phyloP scores from a whole-genome alignment of 1,284 basidiomycete species.

The Sutorius eximius region DNA sequence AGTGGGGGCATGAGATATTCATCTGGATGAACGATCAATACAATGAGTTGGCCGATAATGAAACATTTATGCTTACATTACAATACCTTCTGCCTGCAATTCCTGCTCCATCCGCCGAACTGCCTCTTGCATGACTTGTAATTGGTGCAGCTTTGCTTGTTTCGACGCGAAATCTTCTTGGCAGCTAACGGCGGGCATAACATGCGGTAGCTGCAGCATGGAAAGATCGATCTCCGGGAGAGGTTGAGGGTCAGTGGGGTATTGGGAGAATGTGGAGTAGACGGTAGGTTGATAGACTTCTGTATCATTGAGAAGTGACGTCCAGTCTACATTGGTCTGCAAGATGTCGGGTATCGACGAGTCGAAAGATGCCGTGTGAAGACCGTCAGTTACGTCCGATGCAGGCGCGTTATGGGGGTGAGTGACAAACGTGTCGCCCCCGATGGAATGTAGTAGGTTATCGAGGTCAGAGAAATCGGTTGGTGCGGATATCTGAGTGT shows the following conservation, averaged over 20 bases:
- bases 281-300: conserved; percentile 1
- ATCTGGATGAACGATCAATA: conserved; percentile 7
- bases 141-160: conserved; percentile 19
- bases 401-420: neutral
- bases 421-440: neutral
- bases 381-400: neutral
- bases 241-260: neutral
- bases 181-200: neutral
- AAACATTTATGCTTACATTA: conserved; percentile 5
- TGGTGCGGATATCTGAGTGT: neutral
- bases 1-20: neutral
- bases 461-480: conserved; percentile 12
- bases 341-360: neutral
- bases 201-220: conserved; percentile 24
- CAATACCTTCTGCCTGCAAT: conserved; percentile 26
- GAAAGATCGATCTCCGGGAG: conserved; percentile 29
- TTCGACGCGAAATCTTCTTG: conserved; percentile 6
- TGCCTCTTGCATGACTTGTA: conserved; percentile 31
- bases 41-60: neutral
- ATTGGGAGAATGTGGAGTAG: conserved; percentile 5
- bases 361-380: neutral
- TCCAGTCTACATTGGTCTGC: conserved; percentile 18
- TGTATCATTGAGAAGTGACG: conserved; percentile 12
- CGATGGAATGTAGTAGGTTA: conserved; percentile 17
- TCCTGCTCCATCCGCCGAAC: conserved; percentile 29